A percentile compares a stretch with the other conserved stretches of the same genome.
Evolutionary conservation across 805 yeast genomes (phyloP).

Genomic region (Cyberlindnera maclurae): DNA sequence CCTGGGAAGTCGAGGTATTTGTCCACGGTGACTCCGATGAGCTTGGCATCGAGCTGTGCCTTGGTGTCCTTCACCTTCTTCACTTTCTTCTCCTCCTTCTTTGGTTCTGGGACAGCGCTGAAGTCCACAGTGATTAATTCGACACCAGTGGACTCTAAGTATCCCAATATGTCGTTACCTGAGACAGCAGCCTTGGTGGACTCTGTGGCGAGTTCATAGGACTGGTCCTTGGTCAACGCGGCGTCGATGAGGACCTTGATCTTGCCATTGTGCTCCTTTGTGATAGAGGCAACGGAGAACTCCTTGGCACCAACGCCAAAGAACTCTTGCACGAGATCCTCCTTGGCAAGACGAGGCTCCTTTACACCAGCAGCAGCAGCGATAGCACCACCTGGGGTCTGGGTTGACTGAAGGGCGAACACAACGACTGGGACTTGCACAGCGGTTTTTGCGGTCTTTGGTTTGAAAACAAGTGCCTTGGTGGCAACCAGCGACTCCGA

Average conservation of each 20-base stretch:
- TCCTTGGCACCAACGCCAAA: conserved; percentile 53
- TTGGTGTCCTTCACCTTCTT: conserved; percentile 25
- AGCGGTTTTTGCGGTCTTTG: conserved; percentile 81
- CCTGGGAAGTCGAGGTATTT: conserved; percentile 88
- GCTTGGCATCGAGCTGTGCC: conserved; percentile 73
- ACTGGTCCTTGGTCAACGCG: conserved; percentile 20
- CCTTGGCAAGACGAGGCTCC: conserved; percentile 85
- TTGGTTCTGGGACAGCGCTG: conserved; percentile 31
- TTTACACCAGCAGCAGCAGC: conserved; percentile 65
- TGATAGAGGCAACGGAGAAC: conserved; percentile 47
- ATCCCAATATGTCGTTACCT: conserved; percentile 40
- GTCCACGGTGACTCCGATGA: conserved; percentile 94
- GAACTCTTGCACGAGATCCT: conserved; percentile 63
- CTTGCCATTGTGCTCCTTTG: conserved; percentile 44
- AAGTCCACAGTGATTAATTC: conserved; percentile 51
- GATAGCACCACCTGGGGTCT: conserved; percentile 58
- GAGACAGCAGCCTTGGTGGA: conserved; percentile 44
- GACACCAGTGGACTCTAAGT: conserved; percentile 43
- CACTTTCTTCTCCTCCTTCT: conserved; percentile 18
- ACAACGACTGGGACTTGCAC: conserved; percentile 74
- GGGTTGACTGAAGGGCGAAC: conserved; percentile 63
- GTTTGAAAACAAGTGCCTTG: conserved; percentile 81
- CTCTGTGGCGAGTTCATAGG: conserved; percentile 40
- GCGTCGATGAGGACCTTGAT: conserved; percentile 57
- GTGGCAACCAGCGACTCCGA: conserved; percentile 47